A percentile compares a stretch with the other conserved stretches of the same genome.
phyloP scores from a whole-genome alignment of 2,329 filamentous ascomycete genomes.

The Teratosphaeria nubilosa region DNA sequence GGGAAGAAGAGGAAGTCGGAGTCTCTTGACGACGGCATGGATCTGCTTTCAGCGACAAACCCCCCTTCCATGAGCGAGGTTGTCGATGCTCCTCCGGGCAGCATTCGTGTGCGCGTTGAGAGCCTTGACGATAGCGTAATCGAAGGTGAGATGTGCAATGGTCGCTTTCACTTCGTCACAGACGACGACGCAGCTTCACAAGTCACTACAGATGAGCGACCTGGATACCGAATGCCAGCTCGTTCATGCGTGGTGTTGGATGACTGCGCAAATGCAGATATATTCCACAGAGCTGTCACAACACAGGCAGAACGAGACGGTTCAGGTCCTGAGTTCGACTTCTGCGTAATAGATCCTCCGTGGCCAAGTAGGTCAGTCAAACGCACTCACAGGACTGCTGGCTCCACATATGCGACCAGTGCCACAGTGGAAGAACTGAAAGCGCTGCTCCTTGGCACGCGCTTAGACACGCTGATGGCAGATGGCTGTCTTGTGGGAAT shows the following conservation, averaged over 20 bases:
- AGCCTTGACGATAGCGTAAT: not conserved
- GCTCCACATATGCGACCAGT: slow-evolving; percentile 32
- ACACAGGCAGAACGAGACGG: slow-evolving; percentile 27
- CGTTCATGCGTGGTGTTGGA: slow-evolving; percentile 42
- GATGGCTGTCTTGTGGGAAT: slow-evolving; percentile 53
- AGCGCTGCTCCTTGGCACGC: slow-evolving; percentile 31
- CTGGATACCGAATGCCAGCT: slow-evolving; percentile 35
- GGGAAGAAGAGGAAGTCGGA: not conserved
- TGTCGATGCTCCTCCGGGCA: not conserved
- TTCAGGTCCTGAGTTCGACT: slow-evolving; percentile 47
- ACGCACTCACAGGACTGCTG: slow-evolving; percentile 40
- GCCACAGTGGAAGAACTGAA: slow-evolving; percentile 30
- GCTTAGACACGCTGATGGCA: slow-evolving; percentile 44
- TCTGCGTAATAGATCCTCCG: slow-evolving; percentile 66
- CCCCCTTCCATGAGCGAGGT: not conserved
- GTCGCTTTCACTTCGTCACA: not conserved
- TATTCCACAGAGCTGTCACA: slow-evolving; percentile 30
- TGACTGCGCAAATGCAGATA: slow-evolving; percentile 27
- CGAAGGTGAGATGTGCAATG: not conserved
- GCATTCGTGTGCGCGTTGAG: not conserved
- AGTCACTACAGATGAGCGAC: not conserved
- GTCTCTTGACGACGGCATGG: not conserved
- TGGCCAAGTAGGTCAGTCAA: slow-evolving; percentile 71
- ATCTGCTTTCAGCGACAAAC: not conserved
- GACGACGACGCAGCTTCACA: not conserved